Evolutionary conservation across 768 basidiomycete species (phyloP).

Genomic region (Leccinum broughii): DNA sequence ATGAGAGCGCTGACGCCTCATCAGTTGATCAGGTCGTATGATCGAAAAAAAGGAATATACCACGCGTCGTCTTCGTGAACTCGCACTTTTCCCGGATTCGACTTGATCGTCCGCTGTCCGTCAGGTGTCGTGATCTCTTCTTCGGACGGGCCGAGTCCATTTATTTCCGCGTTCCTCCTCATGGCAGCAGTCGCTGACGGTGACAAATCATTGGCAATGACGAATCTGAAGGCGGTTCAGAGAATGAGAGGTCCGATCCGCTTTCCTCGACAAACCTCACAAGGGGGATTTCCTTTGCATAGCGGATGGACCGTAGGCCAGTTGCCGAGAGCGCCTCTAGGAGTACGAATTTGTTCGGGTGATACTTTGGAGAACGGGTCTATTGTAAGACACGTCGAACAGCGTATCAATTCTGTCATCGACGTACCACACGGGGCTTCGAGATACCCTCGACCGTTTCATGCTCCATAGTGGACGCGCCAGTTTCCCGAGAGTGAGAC

Average conservation of each 20-base stretch:
- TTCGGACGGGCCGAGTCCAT: slow-evolving; percentile 55
- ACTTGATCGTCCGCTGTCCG: slow-evolving; percentile 11
- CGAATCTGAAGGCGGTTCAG: slow-evolving; percentile 63
- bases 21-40: not conserved
- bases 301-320: slow-evolving; percentile 92
- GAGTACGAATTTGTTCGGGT: slow-evolving; percentile 68
- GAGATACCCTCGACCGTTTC: slow-evolving; percentile 5
- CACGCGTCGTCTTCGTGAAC: slow-evolving; percentile 95
- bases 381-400: slow-evolving; percentile 1
- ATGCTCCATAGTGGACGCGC: not conserved
- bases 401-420: not conserved
- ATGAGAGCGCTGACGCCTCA: slow-evolving; percentile 67
- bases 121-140: slow-evolving; percentile 22
- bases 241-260: slow-evolving; percentile 4
- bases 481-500: slow-evolving; percentile 1
- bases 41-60: slow-evolving; percentile 42
- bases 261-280: slow-evolving; percentile 59
- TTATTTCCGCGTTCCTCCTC: slow-evolving; percentile 80
- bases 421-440: slow-evolving; percentile 28
- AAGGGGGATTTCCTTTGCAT: slow-evolving; percentile 94
- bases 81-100: slow-evolving; percentile 55
- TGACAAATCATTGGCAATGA: slow-evolving; percentile 94
- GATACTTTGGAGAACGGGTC: slow-evolving; percentile 39
- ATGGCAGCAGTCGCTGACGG: slow-evolving; percentile 82
- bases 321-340: slow-evolving; percentile 96